A percentile compares a stretch with the other conserved stretches of the same genome.
These are phyloP conservation scores for Dipteronia sinensis DNA, from an alignment of 345 rosid species.

Conservation along the genomic window DNA sequence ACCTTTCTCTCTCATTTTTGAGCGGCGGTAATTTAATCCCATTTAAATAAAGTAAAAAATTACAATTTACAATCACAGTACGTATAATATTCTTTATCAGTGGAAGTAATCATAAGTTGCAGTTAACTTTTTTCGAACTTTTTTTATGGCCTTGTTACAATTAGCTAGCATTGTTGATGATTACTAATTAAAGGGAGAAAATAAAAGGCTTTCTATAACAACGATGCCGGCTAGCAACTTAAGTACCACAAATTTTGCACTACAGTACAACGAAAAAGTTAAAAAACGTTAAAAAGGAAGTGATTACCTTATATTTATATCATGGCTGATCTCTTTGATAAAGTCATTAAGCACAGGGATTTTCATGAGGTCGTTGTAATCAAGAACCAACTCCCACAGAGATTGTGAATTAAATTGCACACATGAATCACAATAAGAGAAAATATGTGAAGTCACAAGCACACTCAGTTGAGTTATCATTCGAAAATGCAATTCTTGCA, in stretches of 20 bases:
- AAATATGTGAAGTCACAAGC: no score
- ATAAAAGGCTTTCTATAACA: no score
- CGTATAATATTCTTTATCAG: constrained; percentile 7
- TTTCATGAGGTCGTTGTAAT: constrained; percentile 65
- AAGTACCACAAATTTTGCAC: no score
- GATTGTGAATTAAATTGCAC: constrained; percentile 3
- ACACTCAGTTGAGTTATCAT: no score
- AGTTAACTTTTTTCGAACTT: not conserved
- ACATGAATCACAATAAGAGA: not conserved
- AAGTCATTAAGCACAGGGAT: constrained; percentile 52
- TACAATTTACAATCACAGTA: constrained; percentile 29
- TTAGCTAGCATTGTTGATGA: not conserved
- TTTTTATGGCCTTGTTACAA: not conserved
- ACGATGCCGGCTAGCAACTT: not conserved
- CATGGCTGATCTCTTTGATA: constrained; percentile 21
- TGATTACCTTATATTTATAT: constrained; percentile 48
- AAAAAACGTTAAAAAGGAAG: not conserved
- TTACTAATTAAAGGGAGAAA: no score
- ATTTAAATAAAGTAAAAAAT: no score
- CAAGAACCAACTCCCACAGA: constrained; percentile 63
- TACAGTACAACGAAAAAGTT: not conserved
- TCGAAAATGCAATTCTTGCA: no score
- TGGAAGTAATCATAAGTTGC: constrained; percentile 1
- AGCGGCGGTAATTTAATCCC: no score
- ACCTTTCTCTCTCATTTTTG: no score